Evolutionary conservation across 1,284 basidiomycete species (phyloP).

Genomic region (Boletus semigastroideus): DNA sequence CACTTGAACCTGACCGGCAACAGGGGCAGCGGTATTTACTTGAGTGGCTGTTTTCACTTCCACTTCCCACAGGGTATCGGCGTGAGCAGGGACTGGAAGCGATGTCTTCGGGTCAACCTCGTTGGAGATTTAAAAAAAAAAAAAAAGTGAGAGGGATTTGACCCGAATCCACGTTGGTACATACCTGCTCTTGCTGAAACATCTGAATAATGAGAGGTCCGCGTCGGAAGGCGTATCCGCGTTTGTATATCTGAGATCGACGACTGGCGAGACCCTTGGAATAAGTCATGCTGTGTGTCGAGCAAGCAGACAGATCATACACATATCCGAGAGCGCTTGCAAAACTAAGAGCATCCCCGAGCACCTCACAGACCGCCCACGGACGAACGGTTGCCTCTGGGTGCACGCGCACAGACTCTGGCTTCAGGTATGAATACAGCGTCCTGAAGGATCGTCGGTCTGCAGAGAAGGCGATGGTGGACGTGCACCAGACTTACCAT

Average conservation of each 20-base stretch:
- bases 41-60: slow-evolving; percentile 79
- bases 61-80: slow-evolving; percentile 78
- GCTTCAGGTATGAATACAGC: slow-evolving; percentile 74
- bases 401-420: slow-evolving; percentile 72
- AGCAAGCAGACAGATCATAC: slow-evolving; percentile 38
- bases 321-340: slow-evolving; percentile 73
- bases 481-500: slow-evolving; percentile 47
- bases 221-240: slow-evolving; percentile 70
- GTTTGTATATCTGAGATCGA: slow-evolving; percentile 74
- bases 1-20: slow-evolving; percentile 46
- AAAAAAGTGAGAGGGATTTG: background rate
- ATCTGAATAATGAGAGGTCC: slow-evolving; percentile 71
- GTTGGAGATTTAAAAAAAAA: background rate
- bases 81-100: slow-evolving; percentile 67
- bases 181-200: slow-evolving; percentile 82
- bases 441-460: slow-evolving; percentile 45
- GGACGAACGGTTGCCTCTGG: slow-evolving; percentile 81
- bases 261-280: slow-evolving; percentile 41
- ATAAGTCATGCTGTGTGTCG: background rate
- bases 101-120: slow-evolving; percentile 71
- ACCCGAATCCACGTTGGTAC: slow-evolving; percentile 16
- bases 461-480: background rate
- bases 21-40: slow-evolving; percentile 69
- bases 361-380: slow-evolving; percentile 73
- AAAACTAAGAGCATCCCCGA: slow-evolving; percentile 74